Evolutionary conservation across 2,329 filamentous ascomycete genomes (phyloP), one percentile per base, ranked within the genome.

Genomic region (Phialocephala subalpina): DNA sequence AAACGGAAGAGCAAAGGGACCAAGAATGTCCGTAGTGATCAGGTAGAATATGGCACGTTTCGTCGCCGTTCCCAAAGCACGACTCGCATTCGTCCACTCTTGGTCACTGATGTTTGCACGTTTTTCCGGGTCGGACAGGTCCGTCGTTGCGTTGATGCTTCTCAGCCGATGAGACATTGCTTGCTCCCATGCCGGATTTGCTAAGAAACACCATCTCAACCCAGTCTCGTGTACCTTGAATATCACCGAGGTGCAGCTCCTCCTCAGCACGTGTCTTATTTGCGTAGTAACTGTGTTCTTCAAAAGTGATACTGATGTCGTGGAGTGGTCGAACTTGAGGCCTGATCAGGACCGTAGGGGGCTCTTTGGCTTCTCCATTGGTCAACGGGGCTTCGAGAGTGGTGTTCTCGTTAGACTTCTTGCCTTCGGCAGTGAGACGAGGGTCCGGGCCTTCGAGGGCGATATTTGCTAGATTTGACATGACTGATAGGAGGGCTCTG

Each of bases 201-300:
- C 60, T 57, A 2, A 63, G 63, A 12, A 66, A 40, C 20, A 68
- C 16, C 47, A 52, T 52, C 47, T 52, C 47, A 22, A 27, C 12
- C 47, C 47, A 52, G 12, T 22, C 47, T 29, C 25, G 47, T 2
- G 47, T 52, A 16, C 47, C 47, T 29, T 52, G 20, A 22, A 52
- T 52, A 8, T 63, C 18, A 63, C 36, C 22, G 60, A 68, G 14
- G 63, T 45, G 25, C 62, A 52, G 8, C 49, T 67, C 49, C 20
- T 67, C 66, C 49, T 65, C 63, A 1, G 55, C 60, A 25, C 60
- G 49, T 20, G 38, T 42, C 42, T 45, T 33, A 27, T 66, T 22
- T n/a, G 61, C 57, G 27, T 59, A 59, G 38, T 59, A 45, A 2
- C 8, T 33, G 38, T 45, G 47, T 16, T 59, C 57, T n/a, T 59